These are phyloP conservation scores for Russula foetens DNA, from an alignment of 768 basidiomycete genomes.

Conservation along the genomic window DNA sequence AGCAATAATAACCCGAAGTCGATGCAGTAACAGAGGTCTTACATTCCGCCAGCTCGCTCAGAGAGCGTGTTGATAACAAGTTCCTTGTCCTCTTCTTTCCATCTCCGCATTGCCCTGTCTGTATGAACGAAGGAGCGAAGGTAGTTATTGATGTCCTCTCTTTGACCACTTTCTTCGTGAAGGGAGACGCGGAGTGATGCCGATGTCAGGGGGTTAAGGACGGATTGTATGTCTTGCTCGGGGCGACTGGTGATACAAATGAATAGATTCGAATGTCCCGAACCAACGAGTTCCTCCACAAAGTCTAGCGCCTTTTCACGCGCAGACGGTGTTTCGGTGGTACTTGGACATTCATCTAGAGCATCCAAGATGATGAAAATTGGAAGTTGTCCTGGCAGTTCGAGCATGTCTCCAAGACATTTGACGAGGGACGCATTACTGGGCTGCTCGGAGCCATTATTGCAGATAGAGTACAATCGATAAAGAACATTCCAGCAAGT, in stretches of 20 bases:
- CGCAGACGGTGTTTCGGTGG: not conserved
- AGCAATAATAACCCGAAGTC: not conserved
- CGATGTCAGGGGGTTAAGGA: not conserved
- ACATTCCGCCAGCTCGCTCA: not conserved
- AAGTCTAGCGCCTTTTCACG: not conserved
- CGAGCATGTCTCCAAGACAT: not conserved
- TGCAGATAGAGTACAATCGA: not conserved
- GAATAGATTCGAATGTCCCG: not conserved
- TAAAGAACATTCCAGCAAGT: not conserved
- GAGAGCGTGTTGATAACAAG: not conserved
- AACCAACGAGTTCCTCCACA: not conserved
- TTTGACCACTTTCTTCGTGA: slow-evolving; percentile 1
- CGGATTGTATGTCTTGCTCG: not conserved
- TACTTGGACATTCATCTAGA: not conserved
- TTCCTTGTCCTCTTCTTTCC: not conserved
- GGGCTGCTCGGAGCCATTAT: not conserved
- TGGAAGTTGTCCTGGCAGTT: not conserved
- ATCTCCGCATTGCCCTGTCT: not conserved
- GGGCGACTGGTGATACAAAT: slow-evolving; percentile 2
- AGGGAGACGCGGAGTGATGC: not conserved
- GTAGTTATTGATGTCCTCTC: not conserved
- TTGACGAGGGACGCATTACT: not conserved
- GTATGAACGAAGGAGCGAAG: not conserved
- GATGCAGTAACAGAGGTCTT: not conserved
- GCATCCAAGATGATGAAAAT: not conserved